phyloP scores from a whole-genome alignment of 352 stramenopile genomes.

The Chrysophaeum taylorii region DNA sequence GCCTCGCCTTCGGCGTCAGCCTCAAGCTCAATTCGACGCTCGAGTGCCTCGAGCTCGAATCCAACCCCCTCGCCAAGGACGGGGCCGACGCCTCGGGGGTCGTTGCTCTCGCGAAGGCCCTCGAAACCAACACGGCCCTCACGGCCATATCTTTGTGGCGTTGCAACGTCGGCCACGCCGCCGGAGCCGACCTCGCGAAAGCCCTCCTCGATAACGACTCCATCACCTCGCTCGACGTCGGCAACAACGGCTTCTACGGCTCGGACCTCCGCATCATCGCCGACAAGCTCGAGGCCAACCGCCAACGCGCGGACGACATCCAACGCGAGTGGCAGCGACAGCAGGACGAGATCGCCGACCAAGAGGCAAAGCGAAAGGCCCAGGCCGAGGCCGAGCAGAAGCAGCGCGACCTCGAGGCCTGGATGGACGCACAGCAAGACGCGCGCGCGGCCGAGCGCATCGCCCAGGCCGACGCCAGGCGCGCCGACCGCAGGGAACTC shows the following conservation, averaged over 20 bases:
- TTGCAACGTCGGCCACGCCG: slow-evolving; percentile 10
- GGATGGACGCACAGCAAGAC: slow-evolving; percentile 4
- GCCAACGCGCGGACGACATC: neutral
- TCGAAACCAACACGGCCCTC: neutral
- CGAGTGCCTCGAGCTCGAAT: slow-evolving; percentile 31
- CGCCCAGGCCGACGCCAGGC: slow-evolving; percentile 9
- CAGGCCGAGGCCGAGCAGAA: slow-evolving; percentile 1
- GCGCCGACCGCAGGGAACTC: slow-evolving; percentile 1
- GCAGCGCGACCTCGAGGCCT: neutral
- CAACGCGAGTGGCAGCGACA: neutral
- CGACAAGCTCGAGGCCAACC: slow-evolving; percentile 17
- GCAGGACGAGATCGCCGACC: neutral
- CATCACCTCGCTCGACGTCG: neutral
- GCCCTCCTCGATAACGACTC: neutral
- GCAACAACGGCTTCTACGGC: neutral
- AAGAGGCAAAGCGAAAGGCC: neutral
- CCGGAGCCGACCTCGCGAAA: slow-evolving; percentile 4
- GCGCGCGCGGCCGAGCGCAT: slow-evolving; percentile 23
- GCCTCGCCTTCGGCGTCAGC: slow-evolving; percentile 37
- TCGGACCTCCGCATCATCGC: neutral
- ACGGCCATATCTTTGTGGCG: slow-evolving; percentile 12
- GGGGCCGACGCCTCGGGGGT: neutral
- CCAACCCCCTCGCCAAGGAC: slow-evolving; percentile 22
- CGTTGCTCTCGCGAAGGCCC: neutral
- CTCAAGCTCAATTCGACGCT: slow-evolving; percentile 38